Evolutionary conservation across 805 yeast genomes (phyloP), one percentile per base, ranked within the genome.

Genomic region (Yarrowia sp.): DNA sequence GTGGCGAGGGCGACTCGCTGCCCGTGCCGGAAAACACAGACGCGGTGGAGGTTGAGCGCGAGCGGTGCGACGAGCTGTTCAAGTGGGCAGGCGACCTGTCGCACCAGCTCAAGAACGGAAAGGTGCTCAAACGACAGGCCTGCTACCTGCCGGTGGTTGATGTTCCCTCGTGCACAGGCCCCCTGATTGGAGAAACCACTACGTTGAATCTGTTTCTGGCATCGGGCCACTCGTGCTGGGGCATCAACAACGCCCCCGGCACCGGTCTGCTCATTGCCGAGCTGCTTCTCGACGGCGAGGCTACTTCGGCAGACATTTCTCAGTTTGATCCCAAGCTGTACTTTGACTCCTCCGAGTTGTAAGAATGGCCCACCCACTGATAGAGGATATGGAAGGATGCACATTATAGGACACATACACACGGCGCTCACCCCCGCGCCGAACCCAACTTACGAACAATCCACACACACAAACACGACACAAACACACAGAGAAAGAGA

Each of bases 221-320:
- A 2, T 86, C 94, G 15, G 99, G 98, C 0, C 99, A 94, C 78
- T 90, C 97, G 15, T 95, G 98, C 79, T 94, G 99, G 99, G 99
- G 99, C 26, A 95, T 94, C 71, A 95, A 94, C 80, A 94, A 95
- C 78, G 97, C 97, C 0, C 98, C 98, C 0, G 98, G 90, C 4
- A 93, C 98, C 0, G 99, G 99, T n/a, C 87, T 91, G 75, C 84
- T 95, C 46, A 84, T 94, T 88, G 87, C 97, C 72, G 98, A 94
- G 79, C 75, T 94, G 68, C 78, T 94, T 56, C 78, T 94, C 55
- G 98, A 94, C 64, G 98, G 98, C 12, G 86, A 85, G 72, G 89
- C 89, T 9, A 82, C 79, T 45, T 85, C 91, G 70, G 95, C 97
- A 35, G 91, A 90, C 76, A 86, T 93, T 38, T 83, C 88, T 41